A percentile compares a stretch with the other conserved stretches of the same genome.
These are phyloP conservation scores for Knufia petricola DNA, from an alignment of 2,329 filamentous ascomycete genomes.

Conservation along the genomic window DNA sequence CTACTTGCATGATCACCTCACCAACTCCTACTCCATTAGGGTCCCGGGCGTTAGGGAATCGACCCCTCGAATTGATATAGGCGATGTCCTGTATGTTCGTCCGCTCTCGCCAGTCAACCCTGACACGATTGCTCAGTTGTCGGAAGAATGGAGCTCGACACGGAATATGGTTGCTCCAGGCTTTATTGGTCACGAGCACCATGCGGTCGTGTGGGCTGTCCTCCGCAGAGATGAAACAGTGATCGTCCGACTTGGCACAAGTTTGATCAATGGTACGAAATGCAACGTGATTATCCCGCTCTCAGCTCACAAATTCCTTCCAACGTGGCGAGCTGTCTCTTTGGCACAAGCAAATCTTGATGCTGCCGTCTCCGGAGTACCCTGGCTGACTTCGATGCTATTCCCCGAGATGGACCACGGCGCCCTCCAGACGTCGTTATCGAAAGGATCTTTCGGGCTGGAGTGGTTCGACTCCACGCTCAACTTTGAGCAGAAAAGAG, in stretches of 20 bases:
- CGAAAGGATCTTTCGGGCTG: constrained; percentile 27
- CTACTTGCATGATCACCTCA: constrained; percentile 10
- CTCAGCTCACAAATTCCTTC: constrained; percentile 15
- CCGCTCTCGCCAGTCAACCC: constrained; percentile 21
- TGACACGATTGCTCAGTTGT: not conserved
- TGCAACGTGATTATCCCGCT: constrained; percentile 23
- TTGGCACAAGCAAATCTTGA: constrained; percentile 41
- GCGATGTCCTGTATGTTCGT: constrained; percentile 23
- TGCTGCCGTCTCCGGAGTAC: not conserved
- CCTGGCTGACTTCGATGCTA: constrained; percentile 31
- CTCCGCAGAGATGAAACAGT: constrained; percentile 19
- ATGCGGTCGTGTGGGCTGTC: constrained; percentile 22
- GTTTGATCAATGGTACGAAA: constrained; percentile 10
- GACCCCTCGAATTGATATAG: constrained; percentile 21
- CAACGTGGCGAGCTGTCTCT: constrained; percentile 32
- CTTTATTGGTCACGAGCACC: constrained; percentile 23
- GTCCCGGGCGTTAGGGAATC: constrained; percentile 24
- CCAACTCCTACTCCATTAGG: constrained; percentile 17
- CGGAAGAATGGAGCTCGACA: constrained; percentile 11
- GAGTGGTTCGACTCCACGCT: constrained; percentile 32
- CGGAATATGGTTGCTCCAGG: constrained; percentile 20
- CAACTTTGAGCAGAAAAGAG: constrained; percentile 42
- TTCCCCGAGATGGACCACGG: constrained; percentile 34
- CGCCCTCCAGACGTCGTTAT: constrained; percentile 30
- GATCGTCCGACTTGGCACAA: constrained; percentile 18